Evolutionary conservation across 768 basidiomycete genomes (phyloP), one percentile per base, ranked within the genome.

Genomic region (Favolaschia claudopus): DNA sequence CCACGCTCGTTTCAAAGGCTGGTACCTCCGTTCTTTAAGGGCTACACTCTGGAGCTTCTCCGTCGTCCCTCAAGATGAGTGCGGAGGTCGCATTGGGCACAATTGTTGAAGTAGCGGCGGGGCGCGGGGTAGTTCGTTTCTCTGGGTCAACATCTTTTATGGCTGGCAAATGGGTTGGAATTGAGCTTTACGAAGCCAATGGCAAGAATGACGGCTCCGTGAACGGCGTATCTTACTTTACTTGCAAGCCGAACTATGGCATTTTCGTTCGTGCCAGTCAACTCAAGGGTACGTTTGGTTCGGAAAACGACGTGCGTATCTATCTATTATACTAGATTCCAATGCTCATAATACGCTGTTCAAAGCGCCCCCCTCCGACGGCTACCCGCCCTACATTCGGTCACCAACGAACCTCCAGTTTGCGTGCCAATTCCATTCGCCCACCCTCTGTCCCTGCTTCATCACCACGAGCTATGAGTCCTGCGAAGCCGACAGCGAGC

Each of bases 161-260:
- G 20, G 74, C 86, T 2, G 97, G 97, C 0, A 94, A 91, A 81
- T 99, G 96, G 96, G 83, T 97, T 46, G 97, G 97, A 10, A 87
- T 99, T 50, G 95, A 96, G 69, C 83, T 99, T 42, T 85, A 82
- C 55, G 88, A 89, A 67, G 75, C 85, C 8, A 89, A 85, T 40
- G 97, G 97, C 34, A 99, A 99, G 88, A 99, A 99, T 78, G 93
- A 99, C 66, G 97, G 97, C 1, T 84, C 87, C 1, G 91, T 99
- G 8, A 80, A 89, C 32, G 94, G 90, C 15, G 74, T 86, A 45
- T 62, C 74, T 2, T 99, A 99, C 77, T 99, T 99, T 73, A 79
- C 77, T 17, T 98, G 95, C 77, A 83, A 82, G 67, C 77, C 80
- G 43, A 79, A 80, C 28, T 78, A 92, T 77, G 97, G 97, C 43